phyloP scores from a whole-genome alignment of 345 rosid genomes.

The Camelina neglecta region DNA sequence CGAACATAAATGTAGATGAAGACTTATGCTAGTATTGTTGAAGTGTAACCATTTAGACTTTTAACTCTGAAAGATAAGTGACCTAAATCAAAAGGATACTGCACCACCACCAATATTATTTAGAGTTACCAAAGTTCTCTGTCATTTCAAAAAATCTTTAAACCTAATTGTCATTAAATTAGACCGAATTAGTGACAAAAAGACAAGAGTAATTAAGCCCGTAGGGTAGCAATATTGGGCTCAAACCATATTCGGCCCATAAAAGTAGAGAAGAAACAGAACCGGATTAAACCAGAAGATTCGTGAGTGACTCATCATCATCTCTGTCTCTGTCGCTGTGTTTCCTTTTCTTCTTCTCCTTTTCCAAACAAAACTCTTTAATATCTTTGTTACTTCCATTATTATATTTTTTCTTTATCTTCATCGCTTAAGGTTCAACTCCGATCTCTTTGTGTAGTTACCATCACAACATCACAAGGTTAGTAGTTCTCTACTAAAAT shows the following conservation, averaged over 20 bases:
- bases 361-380: not conserved
- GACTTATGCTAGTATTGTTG: not conserved
- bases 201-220: not conserved
- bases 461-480: slow-evolving; percentile 20
- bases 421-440: not conserved
- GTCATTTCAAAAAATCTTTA: too few relatives aligned
- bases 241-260: slow-evolving; percentile 13
- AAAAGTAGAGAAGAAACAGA: not conserved
- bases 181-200: too few relatives aligned
- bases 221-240: not conserved
- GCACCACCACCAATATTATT: too few relatives aligned
- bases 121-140: too few relatives aligned
- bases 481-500: slow-evolving; percentile 15
- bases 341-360: slow-evolving; percentile 3
- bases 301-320: slow-evolving; percentile 15
- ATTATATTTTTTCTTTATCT: not conserved
- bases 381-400: slow-evolving; percentile 4
- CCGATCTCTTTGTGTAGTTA: slow-evolving; percentile 14
- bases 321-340: slow-evolving; percentile 27
- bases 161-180: too few relatives aligned
- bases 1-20: not conserved
- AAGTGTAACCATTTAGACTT: not conserved
- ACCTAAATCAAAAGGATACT: not conserved
- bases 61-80: not conserved
- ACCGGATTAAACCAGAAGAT: slow-evolving; percentile 36